Conservation (phyloP, 2,329 filamentous ascomycete genomes). For the Diplocarpon mali region DNA sequence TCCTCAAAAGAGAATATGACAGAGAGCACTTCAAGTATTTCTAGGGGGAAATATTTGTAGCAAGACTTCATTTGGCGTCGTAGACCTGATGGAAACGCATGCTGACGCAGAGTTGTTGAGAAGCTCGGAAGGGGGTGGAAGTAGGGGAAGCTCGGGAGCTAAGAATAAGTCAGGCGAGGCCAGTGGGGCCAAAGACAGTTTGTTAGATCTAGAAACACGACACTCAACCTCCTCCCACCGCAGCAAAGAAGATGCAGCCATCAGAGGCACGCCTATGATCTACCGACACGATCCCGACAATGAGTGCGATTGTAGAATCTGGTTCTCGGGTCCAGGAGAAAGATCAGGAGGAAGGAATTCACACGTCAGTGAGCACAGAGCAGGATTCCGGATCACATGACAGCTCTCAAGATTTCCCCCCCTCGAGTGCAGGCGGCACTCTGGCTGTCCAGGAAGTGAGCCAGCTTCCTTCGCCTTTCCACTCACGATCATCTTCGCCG, state of each 20-base stretch:
- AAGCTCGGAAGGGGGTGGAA: no score
- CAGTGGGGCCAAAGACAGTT: no score
- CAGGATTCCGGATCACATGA: constrained; percentile 2
- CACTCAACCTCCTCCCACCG: background rate
- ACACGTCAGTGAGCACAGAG: background rate
- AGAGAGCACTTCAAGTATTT: no score
- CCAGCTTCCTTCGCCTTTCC: constrained; percentile 21
- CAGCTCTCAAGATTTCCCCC: background rate
- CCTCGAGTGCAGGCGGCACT: background rate
- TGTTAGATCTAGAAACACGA: no score
- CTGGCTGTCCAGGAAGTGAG: constrained; percentile 12
- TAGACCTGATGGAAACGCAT: no score
- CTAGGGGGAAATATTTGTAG: no score
- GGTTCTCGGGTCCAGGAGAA: background rate
- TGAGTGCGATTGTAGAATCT: background rate
- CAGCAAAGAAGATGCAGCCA: background rate
- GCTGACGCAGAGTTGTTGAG: no score
- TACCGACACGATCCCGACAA: background rate
- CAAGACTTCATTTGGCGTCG: no score
- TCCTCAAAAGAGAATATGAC: no score
- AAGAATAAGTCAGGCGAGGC: no score
- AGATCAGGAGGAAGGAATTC: background rate
- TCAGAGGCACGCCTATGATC: background rate
- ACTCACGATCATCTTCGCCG: constrained; percentile 12
- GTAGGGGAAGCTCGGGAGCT: no score